A percentile compares a stretch with the other conserved stretches of the same genome.
These are phyloP conservation scores for Kwoniella newhampshirensis DNA, from an alignment of 768 basidiomycete genomes.

Conservation along the genomic window DNA sequence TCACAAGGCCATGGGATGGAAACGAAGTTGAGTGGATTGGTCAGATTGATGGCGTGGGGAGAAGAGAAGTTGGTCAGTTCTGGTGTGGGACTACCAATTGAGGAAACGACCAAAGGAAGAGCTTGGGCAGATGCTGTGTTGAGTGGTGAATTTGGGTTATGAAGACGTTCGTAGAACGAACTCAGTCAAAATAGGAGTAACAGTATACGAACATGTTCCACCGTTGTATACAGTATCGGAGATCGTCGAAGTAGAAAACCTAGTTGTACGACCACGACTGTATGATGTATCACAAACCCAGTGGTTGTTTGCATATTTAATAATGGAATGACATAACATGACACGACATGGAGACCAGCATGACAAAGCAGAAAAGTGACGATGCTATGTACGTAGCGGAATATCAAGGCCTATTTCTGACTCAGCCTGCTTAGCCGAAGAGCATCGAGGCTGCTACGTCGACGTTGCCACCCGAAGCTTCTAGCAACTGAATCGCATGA, in stretches of 20 bases:
- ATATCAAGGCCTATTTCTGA: too few species aligned
- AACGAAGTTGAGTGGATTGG: constrained; percentile 77
- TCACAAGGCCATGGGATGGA: constrained; percentile 88
- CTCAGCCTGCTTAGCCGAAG: constrained; percentile 57
- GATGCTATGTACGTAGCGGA: too few species aligned
- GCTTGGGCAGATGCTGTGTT: constrained; percentile 38
- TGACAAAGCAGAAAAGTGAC: too few species aligned
- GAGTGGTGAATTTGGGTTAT: constrained; percentile 63
- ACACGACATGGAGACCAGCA: too few species aligned
- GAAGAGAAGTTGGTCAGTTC: constrained; percentile 69
- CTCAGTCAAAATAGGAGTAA: too few species aligned
- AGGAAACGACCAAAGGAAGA: constrained; percentile 30
- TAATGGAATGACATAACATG: too few species aligned
- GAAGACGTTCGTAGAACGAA: background rate
- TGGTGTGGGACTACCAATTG: constrained; percentile 29
- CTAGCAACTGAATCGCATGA: constrained; percentile 70
- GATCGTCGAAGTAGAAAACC: too few species aligned
- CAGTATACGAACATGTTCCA: too few species aligned
- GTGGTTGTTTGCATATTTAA: too few species aligned
- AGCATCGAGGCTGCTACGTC: constrained; percentile 84
- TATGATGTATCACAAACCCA: too few species aligned
- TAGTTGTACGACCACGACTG: too few species aligned
- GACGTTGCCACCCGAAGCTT: constrained; percentile 78
- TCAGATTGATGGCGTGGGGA: constrained; percentile 85
- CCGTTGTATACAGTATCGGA: too few species aligned